Base-by-base conservation (phyloP, 345 rosid genomes). In the Gossypium stocksii region DNA sequence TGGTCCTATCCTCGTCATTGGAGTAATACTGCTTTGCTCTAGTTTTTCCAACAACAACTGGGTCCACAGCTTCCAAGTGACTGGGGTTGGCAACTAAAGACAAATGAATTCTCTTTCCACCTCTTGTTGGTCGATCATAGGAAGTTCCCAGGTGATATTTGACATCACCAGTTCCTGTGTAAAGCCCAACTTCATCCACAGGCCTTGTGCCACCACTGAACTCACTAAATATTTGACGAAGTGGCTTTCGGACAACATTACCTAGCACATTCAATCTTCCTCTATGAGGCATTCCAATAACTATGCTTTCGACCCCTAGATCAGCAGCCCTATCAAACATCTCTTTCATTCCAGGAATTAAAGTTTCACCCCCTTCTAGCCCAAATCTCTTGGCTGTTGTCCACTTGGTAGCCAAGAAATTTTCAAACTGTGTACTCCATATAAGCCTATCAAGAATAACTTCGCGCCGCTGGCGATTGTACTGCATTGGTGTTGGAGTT, bases 41-140 rank as follows among this genome's bases (percentile, higher is more conserved):
- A 71, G 97, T 89, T 76, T 91, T 91, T 69, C 97, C 97, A 70
- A 91, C 79, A 72, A 91, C 92, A 77, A 91, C 94, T 19, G 94
- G 97, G 76, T 89, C 91, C 44, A 91, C 97, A 71, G 97, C 97
- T 85, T 91, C 97, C 85, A 91, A 79, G 76, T 91, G 97, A 85
- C 97, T 91, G 56, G 97, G 97, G 73, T 91, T 91, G 56, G 97
- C 97, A 76, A 91, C 90, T 84, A 91, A 78, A 80, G 97, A 91
- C 75, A 91, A 81, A 81, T 91, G 97, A 64, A 91, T 90, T 84
- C 90, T 89, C 74, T 88, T 88, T 67, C 92, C 97, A 77, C 94
- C 97, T 79, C 97, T 82, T 34, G 97, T 91, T 71, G 97, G 97
- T 9, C 97, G 87, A 77, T 91, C 97, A 82, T 89, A 91, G 69